phyloP scores from a whole-genome alignment of 257 asterid species.

The Fraxinus anomala region DNA sequence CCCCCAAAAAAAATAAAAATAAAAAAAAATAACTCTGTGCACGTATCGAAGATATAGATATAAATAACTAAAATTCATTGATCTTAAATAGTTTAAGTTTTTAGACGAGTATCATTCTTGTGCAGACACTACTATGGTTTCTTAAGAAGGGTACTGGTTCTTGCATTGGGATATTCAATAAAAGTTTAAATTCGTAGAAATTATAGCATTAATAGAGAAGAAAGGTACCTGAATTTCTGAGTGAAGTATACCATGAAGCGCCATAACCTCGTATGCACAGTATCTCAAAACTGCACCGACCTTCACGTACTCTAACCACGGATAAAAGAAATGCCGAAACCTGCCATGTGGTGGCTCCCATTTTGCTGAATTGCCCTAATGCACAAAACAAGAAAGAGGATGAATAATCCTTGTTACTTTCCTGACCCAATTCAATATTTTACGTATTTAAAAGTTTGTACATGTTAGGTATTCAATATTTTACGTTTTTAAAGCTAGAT shows the following conservation, averaged over 20 bases:
- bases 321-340: slow-evolving; percentile 57
- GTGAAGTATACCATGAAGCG: slow-evolving; percentile 72
- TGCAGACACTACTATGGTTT: neutral
- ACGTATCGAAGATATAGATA: no score
- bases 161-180: neutral
- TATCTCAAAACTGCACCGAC: slow-evolving; percentile 65
- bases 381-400: neutral
- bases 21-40: no score
- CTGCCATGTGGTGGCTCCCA: slow-evolving; percentile 90
- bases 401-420: neutral
- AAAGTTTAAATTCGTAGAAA: neutral
- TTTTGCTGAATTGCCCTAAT: slow-evolving; percentile 64
- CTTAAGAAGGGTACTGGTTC: neutral
- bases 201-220: neutral
- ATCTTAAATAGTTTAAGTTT: neutral
- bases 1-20: no score
- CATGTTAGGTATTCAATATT: neutral
- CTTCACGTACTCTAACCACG: slow-evolving; percentile 71
- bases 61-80: neutral
- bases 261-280: slow-evolving; percentile 74
- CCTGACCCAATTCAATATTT: neutral
- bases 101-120: neutral
- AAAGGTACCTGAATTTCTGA: slow-evolving; percentile 65
- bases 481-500: no score
- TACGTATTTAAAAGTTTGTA: neutral